Evolutionary conservation across 140 eudicot species (phyloP).

Genomic region (Erigeron philadelphicus): DNA sequence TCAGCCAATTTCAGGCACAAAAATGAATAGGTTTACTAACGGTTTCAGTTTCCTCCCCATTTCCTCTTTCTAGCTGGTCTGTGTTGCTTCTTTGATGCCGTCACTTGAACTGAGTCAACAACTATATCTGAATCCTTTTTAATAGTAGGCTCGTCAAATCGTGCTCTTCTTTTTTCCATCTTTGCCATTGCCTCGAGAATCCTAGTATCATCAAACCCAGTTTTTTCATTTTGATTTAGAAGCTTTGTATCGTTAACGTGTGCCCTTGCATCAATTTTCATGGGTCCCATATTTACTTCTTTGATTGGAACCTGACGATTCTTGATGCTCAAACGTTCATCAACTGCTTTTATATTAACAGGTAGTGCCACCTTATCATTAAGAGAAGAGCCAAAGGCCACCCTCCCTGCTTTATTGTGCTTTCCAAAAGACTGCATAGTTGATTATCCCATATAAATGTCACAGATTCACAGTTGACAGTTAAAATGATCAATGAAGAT

Average conservation of each 20-base stretch:
- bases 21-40: background rate
- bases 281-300: slow-evolving; percentile 29
- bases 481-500: slow-evolving; percentile 11
- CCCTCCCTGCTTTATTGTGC: slow-evolving; percentile 14
- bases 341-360: slow-evolving; percentile 19
- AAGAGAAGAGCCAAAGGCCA: slow-evolving; percentile 9
- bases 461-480: background rate
- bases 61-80: slow-evolving; percentile 74
- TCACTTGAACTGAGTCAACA: slow-evolving; percentile 23
- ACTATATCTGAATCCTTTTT: slow-evolving; percentile 32
- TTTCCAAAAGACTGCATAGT: slow-evolving; percentile 56
- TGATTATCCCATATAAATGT: slow-evolving; percentile 30
- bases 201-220: slow-evolving; percentile 36
- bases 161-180: slow-evolving; percentile 81
- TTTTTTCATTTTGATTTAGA: slow-evolving; percentile 23
- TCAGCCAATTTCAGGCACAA: background rate
- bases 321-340: slow-evolving; percentile 41
- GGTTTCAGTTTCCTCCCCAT: slow-evolving; percentile 50
- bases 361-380: slow-evolving; percentile 21
- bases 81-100: slow-evolving; percentile 30
- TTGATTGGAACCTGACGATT: slow-evolving; percentile 52
- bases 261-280: slow-evolving; percentile 10
- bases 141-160: slow-evolving; percentile 52
- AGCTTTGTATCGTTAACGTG: slow-evolving; percentile 17
- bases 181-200: slow-evolving; percentile 58